Evolutionary conservation across 2,329 filamentous ascomycete species (phyloP), one percentile per base, ranked within the genome.

Genomic region (Apiospora aurea): DNA sequence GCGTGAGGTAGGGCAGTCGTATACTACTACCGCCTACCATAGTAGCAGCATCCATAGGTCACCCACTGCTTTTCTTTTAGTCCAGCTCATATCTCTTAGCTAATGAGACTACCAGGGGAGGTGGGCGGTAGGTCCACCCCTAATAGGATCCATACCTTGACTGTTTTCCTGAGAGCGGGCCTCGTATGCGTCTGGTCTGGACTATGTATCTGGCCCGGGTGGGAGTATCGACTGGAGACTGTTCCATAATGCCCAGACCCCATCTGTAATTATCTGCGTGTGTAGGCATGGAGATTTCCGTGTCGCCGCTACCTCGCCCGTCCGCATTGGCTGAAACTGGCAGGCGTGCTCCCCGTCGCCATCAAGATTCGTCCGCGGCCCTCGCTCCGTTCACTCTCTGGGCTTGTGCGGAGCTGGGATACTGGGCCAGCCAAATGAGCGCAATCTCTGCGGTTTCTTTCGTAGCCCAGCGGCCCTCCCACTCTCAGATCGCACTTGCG

Each of bases 321-420:
- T 41, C 34, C 57, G 57, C 57, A 64, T 64, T 64, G 34, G 57
- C 57, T 64, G 57, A 64, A 64, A 64, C 57, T n/a, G 18, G 57
- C 24, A 64, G 57, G 57, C 34, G 57, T 64, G 57, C 34, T 41
- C 21, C 57, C 57, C 34, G 57, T 64, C 21, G 57, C 41, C 34
- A 64, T n/a, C 34, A 64, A 64, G 57, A 64, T 64, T 64, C 57
- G 57, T 64, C 57, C 29, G 34, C 57, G 57, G 29, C 57, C 16
- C 34, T 64, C 29, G 53, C 53, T 38, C 53, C 53, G 53, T n/a
- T 64, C 57, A 3, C 51, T 53, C 24, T 14, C 24, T 14, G 29
- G 41, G 57, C n/a, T 41, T 41, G 16, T 21, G 53, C 53, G 53
- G 53, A 61, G 53, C 53, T 61, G 29, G 53, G 29, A 61, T 61